A percentile compares a stretch with the other conserved stretches of the same genome.
Evolutionary conservation across 352 stramenopile genomes (phyloP).

Genomic region (Phytophthora ohioensis): DNA sequence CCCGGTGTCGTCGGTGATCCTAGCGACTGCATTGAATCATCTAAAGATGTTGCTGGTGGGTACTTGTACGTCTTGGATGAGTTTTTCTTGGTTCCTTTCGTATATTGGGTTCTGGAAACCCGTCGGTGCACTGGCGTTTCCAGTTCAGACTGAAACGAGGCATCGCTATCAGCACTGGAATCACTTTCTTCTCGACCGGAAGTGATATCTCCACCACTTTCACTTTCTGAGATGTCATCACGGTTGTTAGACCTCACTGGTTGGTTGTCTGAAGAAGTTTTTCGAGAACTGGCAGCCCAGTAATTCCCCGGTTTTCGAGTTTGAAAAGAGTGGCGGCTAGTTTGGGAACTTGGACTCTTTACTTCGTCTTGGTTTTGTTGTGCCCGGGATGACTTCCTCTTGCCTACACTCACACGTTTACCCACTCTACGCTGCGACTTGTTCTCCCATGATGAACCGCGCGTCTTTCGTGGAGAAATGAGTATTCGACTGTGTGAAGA

Average conservation of each 20-base stretch:
- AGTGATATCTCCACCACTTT: conserved; percentile 19
- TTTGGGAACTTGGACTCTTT: conserved; percentile 1
- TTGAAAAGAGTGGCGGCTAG: background rate
- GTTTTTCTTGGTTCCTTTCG: background rate
- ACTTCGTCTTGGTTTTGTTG: conserved; percentile 3
- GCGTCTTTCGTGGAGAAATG: conserved; percentile 57
- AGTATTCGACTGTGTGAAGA: conserved; percentile 66
- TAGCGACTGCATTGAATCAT: conserved; percentile 32
- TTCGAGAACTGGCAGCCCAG: conserved; percentile 10
- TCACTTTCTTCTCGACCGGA: conserved; percentile 13
- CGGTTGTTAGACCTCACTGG: conserved; percentile 19
- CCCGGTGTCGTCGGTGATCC: conserved; percentile 45
- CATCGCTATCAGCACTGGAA: conserved; percentile 16
- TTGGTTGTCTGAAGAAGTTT: conserved; percentile 6
- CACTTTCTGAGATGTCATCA: conserved; percentile 20
- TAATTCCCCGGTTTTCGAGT: conserved; percentile 7
- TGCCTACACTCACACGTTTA: background rate
- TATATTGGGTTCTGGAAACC: conserved; percentile 8
- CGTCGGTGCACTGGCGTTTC: conserved; percentile 8
- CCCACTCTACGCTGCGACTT: conserved; percentile 18
- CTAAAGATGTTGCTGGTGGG: conserved; percentile 1
- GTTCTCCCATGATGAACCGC: conserved; percentile 23
- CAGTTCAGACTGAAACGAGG: conserved; percentile 10
- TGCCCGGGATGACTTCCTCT: conserved; percentile 7
- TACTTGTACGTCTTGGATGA: conserved; percentile 8